These are phyloP conservation scores for Taiozyma sp. DNA, from an alignment of 1,139 yeast species.

Conservation along the genomic window DNA sequence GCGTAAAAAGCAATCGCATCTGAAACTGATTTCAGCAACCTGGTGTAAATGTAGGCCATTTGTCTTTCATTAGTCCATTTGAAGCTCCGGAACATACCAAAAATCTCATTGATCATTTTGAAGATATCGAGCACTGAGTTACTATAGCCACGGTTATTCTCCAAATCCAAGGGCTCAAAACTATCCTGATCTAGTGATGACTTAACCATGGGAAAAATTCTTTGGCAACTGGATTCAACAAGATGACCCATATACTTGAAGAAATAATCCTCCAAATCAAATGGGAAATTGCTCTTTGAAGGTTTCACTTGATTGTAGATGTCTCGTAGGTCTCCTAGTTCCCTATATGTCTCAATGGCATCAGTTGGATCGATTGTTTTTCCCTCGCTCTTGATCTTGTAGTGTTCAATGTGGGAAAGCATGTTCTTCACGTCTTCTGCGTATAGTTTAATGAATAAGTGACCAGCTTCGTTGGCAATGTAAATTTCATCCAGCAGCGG, in stretches of 20 bases:
- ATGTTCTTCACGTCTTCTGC: conserved; percentile 62
- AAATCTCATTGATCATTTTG: conserved; percentile 54
- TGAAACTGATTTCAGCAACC: conserved; percentile 56
- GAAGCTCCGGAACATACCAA: conserved; percentile 48
- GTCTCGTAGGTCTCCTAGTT: conserved; percentile 50
- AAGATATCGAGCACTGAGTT: conserved; percentile 68
- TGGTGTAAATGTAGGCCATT: conserved; percentile 54
- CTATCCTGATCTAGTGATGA: conserved; percentile 53
- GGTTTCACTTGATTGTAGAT: conserved; percentile 48
- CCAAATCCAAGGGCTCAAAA: conserved; percentile 50
- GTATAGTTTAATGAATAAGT: conserved; percentile 54
- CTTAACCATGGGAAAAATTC: conserved; percentile 45
- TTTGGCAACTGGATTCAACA: conserved; percentile 49
- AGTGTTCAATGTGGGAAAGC: conserved; percentile 48
- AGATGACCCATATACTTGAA: conserved; percentile 53
- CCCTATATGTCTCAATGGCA: conserved; percentile 55
- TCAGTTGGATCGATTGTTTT: conserved; percentile 49
- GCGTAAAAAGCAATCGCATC: conserved; percentile 56
- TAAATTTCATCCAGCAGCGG: conserved; percentile 58
- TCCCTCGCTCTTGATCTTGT: conserved; percentile 30
- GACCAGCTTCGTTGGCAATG: conserved; percentile 52
- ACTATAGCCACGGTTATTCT: conserved; percentile 35
- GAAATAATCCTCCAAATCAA: conserved; percentile 57
- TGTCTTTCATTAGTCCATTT: conserved; percentile 64
- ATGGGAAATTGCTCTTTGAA: conserved; percentile 35